Evolutionary conservation across 2,329 filamentous ascomycete genomes (phyloP).

Genomic region (Alternaria conjuncta): DNA sequence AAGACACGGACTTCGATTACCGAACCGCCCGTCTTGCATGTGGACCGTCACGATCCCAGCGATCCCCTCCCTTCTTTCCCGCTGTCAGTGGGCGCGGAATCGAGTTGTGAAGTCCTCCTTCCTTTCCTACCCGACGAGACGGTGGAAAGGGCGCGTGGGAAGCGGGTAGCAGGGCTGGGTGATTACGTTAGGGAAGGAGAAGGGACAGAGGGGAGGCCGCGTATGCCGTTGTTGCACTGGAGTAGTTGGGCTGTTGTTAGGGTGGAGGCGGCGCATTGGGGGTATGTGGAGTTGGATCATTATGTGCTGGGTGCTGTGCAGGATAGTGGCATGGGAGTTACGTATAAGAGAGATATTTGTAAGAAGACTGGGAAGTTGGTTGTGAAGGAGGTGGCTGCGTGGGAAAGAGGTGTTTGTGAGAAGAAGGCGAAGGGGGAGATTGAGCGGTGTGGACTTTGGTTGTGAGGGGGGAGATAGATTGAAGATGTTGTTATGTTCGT

Average conservation of each 20-base stretch:
- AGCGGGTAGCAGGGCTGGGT: background rate
- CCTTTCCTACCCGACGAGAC: constrained; percentile 15
- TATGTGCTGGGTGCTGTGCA: background rate
- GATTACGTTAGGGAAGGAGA: background rate
- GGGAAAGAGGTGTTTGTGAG: background rate
- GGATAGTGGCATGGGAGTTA: background rate
- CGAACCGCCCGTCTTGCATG: too few relatives aligned
- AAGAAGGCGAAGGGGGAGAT: background rate
- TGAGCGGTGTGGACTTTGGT: background rate
- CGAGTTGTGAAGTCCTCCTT: constrained; percentile 4
- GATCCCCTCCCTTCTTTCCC: background rate
- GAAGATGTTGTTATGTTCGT: background rate
- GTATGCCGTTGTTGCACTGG: background rate
- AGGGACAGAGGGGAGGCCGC: background rate
- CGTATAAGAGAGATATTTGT: background rate
- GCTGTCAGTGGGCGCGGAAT: constrained; percentile 17
- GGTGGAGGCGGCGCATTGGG: constrained; percentile 2
- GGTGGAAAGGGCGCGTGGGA: background rate
- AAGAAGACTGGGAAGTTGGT: background rate
- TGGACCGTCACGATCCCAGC: too few relatives aligned
- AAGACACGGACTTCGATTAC: background rate
- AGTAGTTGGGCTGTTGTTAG: background rate
- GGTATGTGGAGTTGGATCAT: background rate
- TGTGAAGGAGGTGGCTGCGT: background rate
- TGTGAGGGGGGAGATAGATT: background rate